A percentile compares a stretch with the other conserved stretches of the same genome.
phyloP scores from a whole-genome alignment of 352 stramenopile genomes.

The Pythium oligandrum region DNA sequence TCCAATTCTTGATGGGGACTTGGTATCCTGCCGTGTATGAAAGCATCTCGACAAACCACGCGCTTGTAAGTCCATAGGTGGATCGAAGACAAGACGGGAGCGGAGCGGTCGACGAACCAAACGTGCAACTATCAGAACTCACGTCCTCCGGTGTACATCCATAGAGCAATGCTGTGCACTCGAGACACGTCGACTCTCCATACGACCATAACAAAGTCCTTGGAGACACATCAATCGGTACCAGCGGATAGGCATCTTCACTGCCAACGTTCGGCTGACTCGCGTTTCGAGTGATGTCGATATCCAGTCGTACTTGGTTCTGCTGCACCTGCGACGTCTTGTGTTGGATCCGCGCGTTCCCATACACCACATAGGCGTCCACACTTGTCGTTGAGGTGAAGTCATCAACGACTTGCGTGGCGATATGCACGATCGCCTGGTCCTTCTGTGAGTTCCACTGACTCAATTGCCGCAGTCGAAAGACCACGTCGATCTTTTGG shows the following conservation, averaged over 20 bases:
- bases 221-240: neutral
- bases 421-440: slow-evolving; percentile 25
- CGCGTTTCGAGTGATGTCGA: slow-evolving; percentile 17
- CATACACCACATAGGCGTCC: slow-evolving; percentile 26
- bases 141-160: slow-evolving; percentile 6
- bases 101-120: slow-evolving; percentile 4
- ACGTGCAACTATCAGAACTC: slow-evolving; percentile 9
- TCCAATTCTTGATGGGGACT: neutral
- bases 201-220: neutral
- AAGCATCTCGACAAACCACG: slow-evolving; percentile 1
- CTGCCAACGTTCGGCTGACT: slow-evolving; percentile 15
- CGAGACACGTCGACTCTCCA: slow-evolving; percentile 9
- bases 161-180: slow-evolving; percentile 9
- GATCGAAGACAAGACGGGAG: slow-evolving; percentile 5
- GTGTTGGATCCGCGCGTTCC: slow-evolving; percentile 20
- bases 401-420: slow-evolving; percentile 3
- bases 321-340: slow-evolving; percentile 1
- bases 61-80: neutral
- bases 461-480: slow-evolving; percentile 29
- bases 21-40: neutral
- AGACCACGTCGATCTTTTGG: slow-evolving; percentile 21
- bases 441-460: slow-evolving; percentile 21
- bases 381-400: slow-evolving; percentile 6
- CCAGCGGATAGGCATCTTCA: slow-evolving; percentile 21
- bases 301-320: slow-evolving; percentile 16